phyloP scores from a whole-genome alignment of 2,329 filamentous ascomycete genomes.

The Hirsutella rhossiliensis region DNA sequence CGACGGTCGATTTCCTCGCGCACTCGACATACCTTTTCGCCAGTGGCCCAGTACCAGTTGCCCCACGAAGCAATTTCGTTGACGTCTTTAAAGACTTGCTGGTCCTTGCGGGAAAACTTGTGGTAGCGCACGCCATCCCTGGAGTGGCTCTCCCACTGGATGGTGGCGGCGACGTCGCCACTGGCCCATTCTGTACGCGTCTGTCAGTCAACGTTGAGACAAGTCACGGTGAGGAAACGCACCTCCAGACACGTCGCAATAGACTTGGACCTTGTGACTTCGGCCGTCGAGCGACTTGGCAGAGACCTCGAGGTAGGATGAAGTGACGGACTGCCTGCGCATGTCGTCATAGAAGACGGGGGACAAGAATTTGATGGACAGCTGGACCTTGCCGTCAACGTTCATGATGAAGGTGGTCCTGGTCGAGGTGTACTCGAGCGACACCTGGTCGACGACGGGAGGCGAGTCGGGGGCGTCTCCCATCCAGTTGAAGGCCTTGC shows the following conservation, averaged over 20 bases:
- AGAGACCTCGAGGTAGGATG: conserved; percentile 57
- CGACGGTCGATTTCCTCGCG: no score
- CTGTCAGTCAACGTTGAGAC: conserved; percentile 29
- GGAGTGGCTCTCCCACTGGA: conserved; percentile 50
- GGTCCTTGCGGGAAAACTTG: conserved; percentile 44
- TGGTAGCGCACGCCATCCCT: conserved; percentile 47
- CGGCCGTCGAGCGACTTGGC: conserved; percentile 50
- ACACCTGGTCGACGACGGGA: conserved; percentile 43
- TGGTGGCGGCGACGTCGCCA: conserved; percentile 41
- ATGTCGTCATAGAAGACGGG: conserved; percentile 57
- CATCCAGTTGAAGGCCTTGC: conserved; percentile 54
- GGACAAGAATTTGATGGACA: conserved; percentile 61
- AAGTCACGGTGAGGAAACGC: not conserved
- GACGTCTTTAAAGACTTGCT: conserved; percentile 56
- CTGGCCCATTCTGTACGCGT: conserved; percentile 53
- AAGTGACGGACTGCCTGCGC: conserved; percentile 54
- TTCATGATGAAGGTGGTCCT: conserved; percentile 58
- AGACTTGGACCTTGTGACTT: conserved; percentile 54
- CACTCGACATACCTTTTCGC: conserved; percentile 25
- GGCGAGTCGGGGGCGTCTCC: conserved; percentile 37
- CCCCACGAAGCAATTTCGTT: conserved; percentile 72
- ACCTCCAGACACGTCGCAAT: conserved; percentile 52
- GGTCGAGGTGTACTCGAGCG: conserved; percentile 61
- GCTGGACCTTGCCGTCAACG: conserved; percentile 44
- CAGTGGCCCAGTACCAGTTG: conserved; percentile 62